Percentiles rank a stretch among this genome's conserved stretches.
phyloP scores from a whole-genome alignment of 2,329 filamentous ascomycete species.

The Aspergillus japonicus region DNA sequence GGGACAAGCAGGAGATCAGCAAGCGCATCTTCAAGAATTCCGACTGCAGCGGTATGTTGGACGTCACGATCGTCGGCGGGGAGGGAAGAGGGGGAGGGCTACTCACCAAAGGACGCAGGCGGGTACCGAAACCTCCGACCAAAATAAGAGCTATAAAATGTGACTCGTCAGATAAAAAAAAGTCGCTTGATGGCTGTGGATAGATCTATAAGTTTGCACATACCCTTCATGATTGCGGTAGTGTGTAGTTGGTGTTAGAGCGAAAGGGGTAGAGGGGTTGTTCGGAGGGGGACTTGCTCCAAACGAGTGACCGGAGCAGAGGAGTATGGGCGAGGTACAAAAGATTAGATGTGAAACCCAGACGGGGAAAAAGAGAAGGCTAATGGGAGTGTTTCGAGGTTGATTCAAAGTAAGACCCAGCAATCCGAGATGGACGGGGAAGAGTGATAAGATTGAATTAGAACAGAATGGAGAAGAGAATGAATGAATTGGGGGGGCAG shows the following conservation, averaged over 20 bases:
- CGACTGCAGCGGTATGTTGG: conserved; percentile 3
- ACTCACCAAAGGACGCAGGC: conserved; percentile 88
- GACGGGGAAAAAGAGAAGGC: neutral
- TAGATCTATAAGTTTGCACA: neutral
- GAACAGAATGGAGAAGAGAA: conserved; percentile 1
- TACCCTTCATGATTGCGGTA: conserved; percentile 20
- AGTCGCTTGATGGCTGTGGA: neutral
- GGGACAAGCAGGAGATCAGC: conserved; percentile 15
- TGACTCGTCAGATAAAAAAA: conserved; percentile 9
- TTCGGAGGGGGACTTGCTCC: conserved; percentile 5
- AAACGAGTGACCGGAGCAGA: conserved; percentile 14
- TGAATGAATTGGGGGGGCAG: neutral
- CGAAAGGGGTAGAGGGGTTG: conserved; percentile 4
- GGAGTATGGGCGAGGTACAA: conserved; percentile 1
- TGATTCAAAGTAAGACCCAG: neutral
- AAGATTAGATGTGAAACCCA: neutral
- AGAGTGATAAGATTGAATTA: neutral
- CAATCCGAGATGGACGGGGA: neutral
- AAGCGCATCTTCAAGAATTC: conserved; percentile 1
- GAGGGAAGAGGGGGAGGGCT: conserved; percentile 28
- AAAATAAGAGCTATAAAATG: conserved; percentile 79
- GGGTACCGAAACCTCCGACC: conserved; percentile 97
- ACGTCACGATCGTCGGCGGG: conserved; percentile 18
- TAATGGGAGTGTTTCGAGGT: neutral
- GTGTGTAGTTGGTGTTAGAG: conserved; percentile 8